phyloP scores from a whole-genome alignment of 768 basidiomycete genomes.

The Tricholoma furcatifolium region DNA sequence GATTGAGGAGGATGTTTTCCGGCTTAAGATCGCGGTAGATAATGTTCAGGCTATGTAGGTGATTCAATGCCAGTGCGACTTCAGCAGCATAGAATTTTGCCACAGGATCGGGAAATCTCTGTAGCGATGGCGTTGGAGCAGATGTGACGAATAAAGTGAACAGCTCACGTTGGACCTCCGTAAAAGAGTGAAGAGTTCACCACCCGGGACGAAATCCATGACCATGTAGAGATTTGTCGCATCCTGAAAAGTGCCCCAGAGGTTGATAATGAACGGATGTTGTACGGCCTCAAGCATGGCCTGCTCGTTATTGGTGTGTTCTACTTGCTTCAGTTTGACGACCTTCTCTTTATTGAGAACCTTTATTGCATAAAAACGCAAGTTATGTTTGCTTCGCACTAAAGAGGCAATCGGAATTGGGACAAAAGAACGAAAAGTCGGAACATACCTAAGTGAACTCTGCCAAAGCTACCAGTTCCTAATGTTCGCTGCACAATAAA shows the following conservation, averaged over 20 bases:
- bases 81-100: conserved; percentile 98
- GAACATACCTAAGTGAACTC: conserved; percentile 80
- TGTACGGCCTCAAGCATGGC: conserved; percentile 81
- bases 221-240: conserved; percentile 94
- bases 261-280: conserved; percentile 93
- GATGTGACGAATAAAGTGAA: conserved; percentile 12
- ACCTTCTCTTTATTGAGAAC: conserved; percentile 93
- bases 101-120: conserved; percentile 96
- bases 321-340: conserved; percentile 89
- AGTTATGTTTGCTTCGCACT: conserved; percentile 92
- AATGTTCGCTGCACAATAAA: conserved; percentile 81
- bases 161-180: conserved; percentile 80
- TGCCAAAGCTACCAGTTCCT: conserved; percentile 96
- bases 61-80: conserved; percentile 88
- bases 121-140: conserved; percentile 20
- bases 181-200: conserved; percentile 92
- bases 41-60: conserved; percentile 84
- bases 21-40: conserved; percentile 98
- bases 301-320: conserved; percentile 96
- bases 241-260: conserved; percentile 97
- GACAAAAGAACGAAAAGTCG: conserved; percentile 6
- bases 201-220: conserved; percentile 95
- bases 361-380: conserved; percentile 96
- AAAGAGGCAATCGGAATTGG: conserved; percentile 8
- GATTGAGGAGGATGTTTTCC: conserved; percentile 90